These are phyloP conservation scores for Neurospora intermedia DNA, from an alignment of 495 filamentous ascomycete genomes.

Conservation along the genomic window DNA sequence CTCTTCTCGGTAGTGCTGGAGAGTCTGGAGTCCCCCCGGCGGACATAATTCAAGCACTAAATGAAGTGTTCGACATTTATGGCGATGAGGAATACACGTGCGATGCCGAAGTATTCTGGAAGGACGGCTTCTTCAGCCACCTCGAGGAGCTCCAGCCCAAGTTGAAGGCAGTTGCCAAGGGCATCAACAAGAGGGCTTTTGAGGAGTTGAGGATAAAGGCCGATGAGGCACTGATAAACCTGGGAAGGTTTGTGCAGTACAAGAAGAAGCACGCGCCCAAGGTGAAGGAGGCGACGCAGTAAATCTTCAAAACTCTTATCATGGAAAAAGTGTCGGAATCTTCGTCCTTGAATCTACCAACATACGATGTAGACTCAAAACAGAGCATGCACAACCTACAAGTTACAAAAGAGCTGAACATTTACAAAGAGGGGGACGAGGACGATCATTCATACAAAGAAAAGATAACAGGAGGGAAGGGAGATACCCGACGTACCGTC, in stretches of 20 bases:
- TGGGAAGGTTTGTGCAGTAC: constrained; percentile 47
- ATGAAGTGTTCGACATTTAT: constrained; percentile 54
- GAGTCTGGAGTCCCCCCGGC: constrained; percentile 26
- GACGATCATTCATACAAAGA: neutral
- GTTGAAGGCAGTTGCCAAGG: constrained; percentile 41
- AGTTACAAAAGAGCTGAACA: neutral
- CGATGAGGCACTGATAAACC: constrained; percentile 47
- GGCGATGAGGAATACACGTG: constrained; percentile 42
- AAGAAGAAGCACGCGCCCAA: constrained; percentile 40
- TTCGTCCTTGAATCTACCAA: neutral
- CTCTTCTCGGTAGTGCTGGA: constrained; percentile 34
- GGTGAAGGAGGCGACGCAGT: neutral
- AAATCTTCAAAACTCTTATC: neutral
- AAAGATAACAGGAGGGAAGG: neutral
- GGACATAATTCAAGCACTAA: constrained; percentile 45
- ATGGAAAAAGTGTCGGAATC: neutral
- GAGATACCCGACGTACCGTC: neutral
- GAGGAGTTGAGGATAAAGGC: constrained; percentile 40
- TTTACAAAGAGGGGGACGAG: neutral
- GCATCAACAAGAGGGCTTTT: constrained; percentile 43
- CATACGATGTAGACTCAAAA: neutral
- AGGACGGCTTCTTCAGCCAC: constrained; percentile 45
- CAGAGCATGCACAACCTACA: neutral
- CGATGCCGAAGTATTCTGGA: constrained; percentile 51
- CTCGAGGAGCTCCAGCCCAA: constrained; percentile 40